phyloP scores from a whole-genome alignment of 2,329 filamentous ascomycete species.

The Mycogone perniciosa region DNA sequence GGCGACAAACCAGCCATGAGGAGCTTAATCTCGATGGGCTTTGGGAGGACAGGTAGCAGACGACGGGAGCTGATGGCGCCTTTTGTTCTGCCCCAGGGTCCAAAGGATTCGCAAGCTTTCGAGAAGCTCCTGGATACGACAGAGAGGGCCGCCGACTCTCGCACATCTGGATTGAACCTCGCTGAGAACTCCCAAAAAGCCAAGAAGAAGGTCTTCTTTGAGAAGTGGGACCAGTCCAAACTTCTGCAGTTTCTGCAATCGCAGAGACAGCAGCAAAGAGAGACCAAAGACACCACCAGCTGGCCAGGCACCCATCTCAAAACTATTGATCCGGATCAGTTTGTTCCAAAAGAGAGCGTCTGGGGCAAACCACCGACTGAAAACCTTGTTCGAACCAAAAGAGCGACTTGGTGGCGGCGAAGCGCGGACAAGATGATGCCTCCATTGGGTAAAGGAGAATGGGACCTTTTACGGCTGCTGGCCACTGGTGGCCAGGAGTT shows the following conservation, averaged over 20 bases:
- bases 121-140: slow-evolving; percentile 23
- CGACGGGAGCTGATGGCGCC: slow-evolving; percentile 41
- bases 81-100: slow-evolving; percentile 32
- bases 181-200: slow-evolving; percentile 4
- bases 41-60: slow-evolving; percentile 47
- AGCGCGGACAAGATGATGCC: slow-evolving; percentile 43
- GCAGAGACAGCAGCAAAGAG: slow-evolving; percentile 32
- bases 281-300: slow-evolving; percentile 14
- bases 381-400: slow-evolving; percentile 36
- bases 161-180: not conserved
- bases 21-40: slow-evolving; percentile 41
- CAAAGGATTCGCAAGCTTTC: slow-evolving; percentile 36
- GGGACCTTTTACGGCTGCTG: slow-evolving; percentile 47
- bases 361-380: slow-evolving; percentile 43
- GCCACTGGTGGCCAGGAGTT: slow-evolving; percentile 33
- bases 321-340: slow-evolving; percentile 26
- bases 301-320: slow-evolving; percentile 25
- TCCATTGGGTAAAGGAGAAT: slow-evolving; percentile 49
- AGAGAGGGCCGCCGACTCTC: not conserved
- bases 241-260: slow-evolving; percentile 35
- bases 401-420: slow-evolving; percentile 42
- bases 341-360: slow-evolving; percentile 37
- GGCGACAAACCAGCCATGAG: slow-evolving; percentile 44
- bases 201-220: slow-evolving; percentile 32
- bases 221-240: slow-evolving; percentile 44